Conservation (phyloP, 805 yeast species). For the Grigorovia yakushimaensis region DNA sequence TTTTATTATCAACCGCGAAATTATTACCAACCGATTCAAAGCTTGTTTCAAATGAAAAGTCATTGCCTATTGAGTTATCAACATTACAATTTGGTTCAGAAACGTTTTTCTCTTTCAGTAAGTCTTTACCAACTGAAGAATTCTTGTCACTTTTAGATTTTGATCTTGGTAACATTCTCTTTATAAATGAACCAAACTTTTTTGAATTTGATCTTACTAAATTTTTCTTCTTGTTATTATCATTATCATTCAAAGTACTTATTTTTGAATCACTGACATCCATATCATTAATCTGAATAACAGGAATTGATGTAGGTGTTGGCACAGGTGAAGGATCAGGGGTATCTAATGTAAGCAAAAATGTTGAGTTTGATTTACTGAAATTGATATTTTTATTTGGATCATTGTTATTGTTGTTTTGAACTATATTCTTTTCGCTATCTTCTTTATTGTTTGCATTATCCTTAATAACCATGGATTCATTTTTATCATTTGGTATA, state of each 20-base stretch:
- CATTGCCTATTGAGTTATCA: background rate
- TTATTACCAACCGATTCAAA: background rate
- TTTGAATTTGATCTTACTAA: slow-evolving; percentile 2
- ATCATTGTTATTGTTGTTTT: too few species aligned
- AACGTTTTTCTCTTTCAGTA: background rate
- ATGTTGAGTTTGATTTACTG: background rate
- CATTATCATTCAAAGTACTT: background rate
- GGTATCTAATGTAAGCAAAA: background rate
- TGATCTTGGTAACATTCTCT: background rate
- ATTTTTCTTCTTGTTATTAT: background rate
- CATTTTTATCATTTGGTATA: background rate
- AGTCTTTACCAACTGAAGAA: background rate
- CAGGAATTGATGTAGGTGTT: background rate
- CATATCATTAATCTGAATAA: background rate
- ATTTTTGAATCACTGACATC: background rate
- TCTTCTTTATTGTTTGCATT: background rate
- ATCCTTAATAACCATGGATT: background rate
- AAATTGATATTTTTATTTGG: background rate
- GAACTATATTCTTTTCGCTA: too few species aligned
- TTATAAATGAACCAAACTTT: slow-evolving; percentile 4
- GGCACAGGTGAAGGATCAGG: background rate
- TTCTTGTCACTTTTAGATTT: background rate
- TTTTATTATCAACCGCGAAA: background rate
- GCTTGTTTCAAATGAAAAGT: background rate
- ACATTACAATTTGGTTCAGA: background rate